These are phyloP conservation scores for Purshia tridentata DNA, from an alignment of 306 rosid genomes.

Conservation along the genomic window DNA sequence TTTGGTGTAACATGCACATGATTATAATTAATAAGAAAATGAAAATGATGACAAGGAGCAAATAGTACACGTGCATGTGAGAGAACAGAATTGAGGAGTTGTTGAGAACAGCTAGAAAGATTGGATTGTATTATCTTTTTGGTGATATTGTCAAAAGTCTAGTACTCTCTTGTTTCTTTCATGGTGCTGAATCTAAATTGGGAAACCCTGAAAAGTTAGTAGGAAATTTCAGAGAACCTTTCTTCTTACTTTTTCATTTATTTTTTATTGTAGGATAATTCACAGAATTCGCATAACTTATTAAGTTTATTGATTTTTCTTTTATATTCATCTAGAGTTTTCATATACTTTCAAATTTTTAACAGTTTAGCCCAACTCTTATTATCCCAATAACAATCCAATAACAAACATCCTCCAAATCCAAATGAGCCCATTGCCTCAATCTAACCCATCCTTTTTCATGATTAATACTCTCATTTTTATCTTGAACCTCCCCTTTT, in stretches of 20 bases:
- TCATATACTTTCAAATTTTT: too few relatives aligned
- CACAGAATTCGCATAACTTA: too few relatives aligned
- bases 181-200: slow-evolving; percentile 31
- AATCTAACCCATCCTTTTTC: too few relatives aligned
- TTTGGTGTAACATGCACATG: neutral
- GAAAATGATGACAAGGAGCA: slow-evolving; percentile 7
- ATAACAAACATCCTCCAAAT: too few relatives aligned
- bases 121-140: slow-evolving; percentile 27
- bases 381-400: too few relatives aligned
- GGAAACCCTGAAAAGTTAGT: slow-evolving; percentile 28
- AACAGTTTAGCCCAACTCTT: too few relatives aligned
- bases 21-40: too few relatives aligned
- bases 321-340: too few relatives aligned
- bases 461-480: too few relatives aligned
- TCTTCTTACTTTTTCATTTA: slow-evolving; percentile 10
- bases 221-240: slow-evolving; percentile 38
- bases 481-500: too few relatives aligned
- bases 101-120: slow-evolving; percentile 48
- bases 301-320: too few relatives aligned
- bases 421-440: too few relatives aligned
- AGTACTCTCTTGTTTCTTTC: slow-evolving; percentile 31
- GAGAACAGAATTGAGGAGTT: slow-evolving; percentile 41
- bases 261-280: neutral
- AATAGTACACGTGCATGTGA: slow-evolving; percentile 46
- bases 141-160: slow-evolving; percentile 34